Conservation (phyloP, 805 yeast species). For the Kockiozyma suomiensis region DNA sequence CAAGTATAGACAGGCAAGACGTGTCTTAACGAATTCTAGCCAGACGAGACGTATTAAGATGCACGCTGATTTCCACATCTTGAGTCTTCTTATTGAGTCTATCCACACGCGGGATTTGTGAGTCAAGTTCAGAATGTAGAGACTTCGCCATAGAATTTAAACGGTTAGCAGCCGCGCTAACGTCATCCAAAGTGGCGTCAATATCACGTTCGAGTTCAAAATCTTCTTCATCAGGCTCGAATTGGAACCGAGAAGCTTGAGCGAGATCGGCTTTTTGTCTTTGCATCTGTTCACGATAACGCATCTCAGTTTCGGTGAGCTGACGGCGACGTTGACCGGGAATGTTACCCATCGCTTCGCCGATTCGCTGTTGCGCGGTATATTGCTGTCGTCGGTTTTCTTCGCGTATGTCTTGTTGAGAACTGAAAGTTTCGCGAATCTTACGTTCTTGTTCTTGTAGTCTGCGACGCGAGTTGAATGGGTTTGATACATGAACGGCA, state of each 20-base stretch:
- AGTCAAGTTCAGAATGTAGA: constrained; percentile 73
- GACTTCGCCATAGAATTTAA: constrained; percentile 72
- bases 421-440: constrained; percentile 61
- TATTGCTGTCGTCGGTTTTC: constrained; percentile 60
- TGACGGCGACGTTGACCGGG: constrained; percentile 34
- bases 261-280: constrained; percentile 55
- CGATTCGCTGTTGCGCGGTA: constrained; percentile 69
- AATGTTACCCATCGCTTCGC: constrained; percentile 46
- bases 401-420: constrained; percentile 65
- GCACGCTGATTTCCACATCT: constrained; percentile 78
- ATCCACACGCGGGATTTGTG: constrained; percentile 73
- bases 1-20: not conserved
- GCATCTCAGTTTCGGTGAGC: constrained; percentile 26
- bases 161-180: constrained; percentile 66
- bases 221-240: constrained; percentile 90
- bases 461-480: constrained; percentile 81
- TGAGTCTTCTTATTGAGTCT: constrained; percentile 84
- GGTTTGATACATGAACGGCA: constrained; percentile 79
- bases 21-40: constrained; percentile 51
- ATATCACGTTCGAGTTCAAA: constrained; percentile 89
- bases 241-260: constrained; percentile 71
- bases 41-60: constrained; percentile 70
- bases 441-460: constrained; percentile 72
- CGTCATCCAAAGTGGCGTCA: constrained; percentile 78
- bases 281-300: constrained; percentile 45